These are phyloP conservation scores for Tolypocladium endophyticum DNA, from an alignment of 2,329 filamentous ascomycete genomes.

Conservation along the genomic window DNA sequence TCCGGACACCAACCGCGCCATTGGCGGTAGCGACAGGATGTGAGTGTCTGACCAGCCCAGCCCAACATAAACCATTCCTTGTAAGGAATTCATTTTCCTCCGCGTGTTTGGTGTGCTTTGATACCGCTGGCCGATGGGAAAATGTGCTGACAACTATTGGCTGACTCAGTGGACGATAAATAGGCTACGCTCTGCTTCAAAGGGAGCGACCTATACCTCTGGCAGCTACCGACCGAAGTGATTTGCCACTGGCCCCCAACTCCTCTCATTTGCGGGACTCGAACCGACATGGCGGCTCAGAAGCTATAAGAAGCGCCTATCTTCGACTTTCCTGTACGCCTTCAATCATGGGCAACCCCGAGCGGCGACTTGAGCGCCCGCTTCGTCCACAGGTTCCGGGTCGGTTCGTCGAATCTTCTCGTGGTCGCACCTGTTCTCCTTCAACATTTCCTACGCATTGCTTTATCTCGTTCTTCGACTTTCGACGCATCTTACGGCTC, in stretches of 20 bases:
- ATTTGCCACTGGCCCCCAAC: conserved; percentile 14
- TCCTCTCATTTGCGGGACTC: conserved; percentile 5
- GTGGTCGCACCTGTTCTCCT: conserved; percentile 13
- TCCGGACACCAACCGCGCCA: conserved; percentile 63
- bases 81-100: conserved; percentile 76
- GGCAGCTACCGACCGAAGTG: conserved; percentile 25
- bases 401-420: conserved; percentile 8
- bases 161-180: conserved; percentile 78
- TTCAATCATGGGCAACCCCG: background rate
- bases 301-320: background rate
- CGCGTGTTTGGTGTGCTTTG: conserved; percentile 71
- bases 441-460: conserved; percentile 22
- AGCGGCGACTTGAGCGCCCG: background rate
- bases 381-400: conserved; percentile 7
- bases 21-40: conserved; percentile 85
- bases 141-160: conserved; percentile 59
- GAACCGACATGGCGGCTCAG: conserved; percentile 2
- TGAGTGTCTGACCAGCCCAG: conserved; percentile 59
- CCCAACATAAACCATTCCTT: conserved; percentile 48
- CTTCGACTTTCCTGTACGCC: background rate
- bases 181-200: conserved; percentile 77
- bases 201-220: conserved; percentile 45
- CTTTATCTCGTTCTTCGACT: conserved; percentile 34
- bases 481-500: conserved; percentile 26
- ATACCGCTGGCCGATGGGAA: conserved; percentile 63